Evolutionary conservation across 2,329 filamentous ascomycete genomes (phyloP).

Genomic region (Trichoderma gracile): DNA sequence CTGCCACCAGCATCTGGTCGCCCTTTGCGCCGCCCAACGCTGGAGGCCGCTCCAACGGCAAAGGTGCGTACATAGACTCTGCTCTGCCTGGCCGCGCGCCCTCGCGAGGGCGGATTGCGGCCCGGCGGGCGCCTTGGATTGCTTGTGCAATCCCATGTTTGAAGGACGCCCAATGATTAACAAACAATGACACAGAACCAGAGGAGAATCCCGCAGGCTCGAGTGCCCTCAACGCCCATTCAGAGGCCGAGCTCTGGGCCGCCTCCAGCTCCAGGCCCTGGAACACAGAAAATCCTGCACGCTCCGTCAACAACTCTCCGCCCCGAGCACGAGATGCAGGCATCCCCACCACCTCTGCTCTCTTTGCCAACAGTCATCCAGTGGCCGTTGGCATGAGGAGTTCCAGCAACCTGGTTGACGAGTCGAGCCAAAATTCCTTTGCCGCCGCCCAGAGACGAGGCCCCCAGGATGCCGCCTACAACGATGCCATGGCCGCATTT

Average conservation of each 20-base stretch:
- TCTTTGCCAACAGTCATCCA: slow-evolving; percentile 49
- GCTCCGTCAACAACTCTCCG: slow-evolving; percentile 59
- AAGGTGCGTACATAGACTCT: slow-evolving; percentile 45
- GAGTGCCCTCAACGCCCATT: slow-evolving; percentile 66
- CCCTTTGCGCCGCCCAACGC: slow-evolving; percentile 39
- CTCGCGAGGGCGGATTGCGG: slow-evolving; percentile 4
- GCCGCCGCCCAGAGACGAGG: slow-evolving; percentile 36
- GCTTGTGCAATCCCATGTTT: not conserved
- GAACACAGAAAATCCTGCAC: slow-evolving; percentile 50
- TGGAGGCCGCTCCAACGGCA: slow-evolving; percentile 46
- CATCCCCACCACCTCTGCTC: slow-evolving; percentile 45
- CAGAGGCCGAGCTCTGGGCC: slow-evolving; percentile 66
- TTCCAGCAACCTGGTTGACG: slow-evolving; percentile 31
- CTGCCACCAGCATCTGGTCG: slow-evolving; percentile 43
- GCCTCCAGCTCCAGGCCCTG: slow-evolving; percentile 57
- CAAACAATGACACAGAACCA: slow-evolving; percentile 30
- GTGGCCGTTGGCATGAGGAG: slow-evolving; percentile 47
- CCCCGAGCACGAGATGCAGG: slow-evolving; percentile 54
- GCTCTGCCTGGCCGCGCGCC: not conserved
- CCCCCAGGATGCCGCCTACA: slow-evolving; percentile 46
- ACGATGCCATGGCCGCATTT: slow-evolving; percentile 37
- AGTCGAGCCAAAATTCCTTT: slow-evolving; percentile 33
- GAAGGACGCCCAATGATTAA: not conserved
- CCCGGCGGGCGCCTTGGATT: not conserved
- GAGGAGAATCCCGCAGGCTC: slow-evolving; percentile 61